phyloP scores from a whole-genome alignment of 305 asterid genomes.

The Euphrasia arctica region DNA sequence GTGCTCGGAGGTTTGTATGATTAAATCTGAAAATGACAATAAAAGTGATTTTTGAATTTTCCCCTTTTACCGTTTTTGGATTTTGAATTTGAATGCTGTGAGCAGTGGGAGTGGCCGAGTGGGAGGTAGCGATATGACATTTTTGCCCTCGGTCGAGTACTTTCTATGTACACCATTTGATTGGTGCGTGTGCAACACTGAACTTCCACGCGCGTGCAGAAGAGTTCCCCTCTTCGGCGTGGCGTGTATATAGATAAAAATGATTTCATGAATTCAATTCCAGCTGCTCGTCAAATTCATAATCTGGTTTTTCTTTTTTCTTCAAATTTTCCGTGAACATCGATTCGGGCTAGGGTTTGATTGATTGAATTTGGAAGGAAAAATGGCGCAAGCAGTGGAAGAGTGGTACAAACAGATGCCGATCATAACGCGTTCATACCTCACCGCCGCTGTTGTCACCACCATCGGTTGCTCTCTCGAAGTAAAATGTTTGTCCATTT shows the following conservation, averaged over 20 bases:
- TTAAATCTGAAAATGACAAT: not conserved
- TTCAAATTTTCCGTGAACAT: too few species aligned
- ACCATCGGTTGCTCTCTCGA: conserved; percentile 96
- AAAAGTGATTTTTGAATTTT: not conserved
- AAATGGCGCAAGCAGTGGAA: conserved; percentile 98
- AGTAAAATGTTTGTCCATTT: conserved; percentile 27
- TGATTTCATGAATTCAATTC: not conserved
- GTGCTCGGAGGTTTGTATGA: conserved; percentile 9
- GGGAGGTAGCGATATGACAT: conserved; percentile 19
- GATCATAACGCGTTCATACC: conserved; percentile 90
- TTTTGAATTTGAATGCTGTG: conserved; percentile 42
- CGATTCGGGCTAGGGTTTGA: conserved; percentile 25
- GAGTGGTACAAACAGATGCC: conserved; percentile 99
- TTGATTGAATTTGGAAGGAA: conserved; percentile 17
- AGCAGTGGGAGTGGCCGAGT: conserved; percentile 21
- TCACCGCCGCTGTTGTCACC: conserved; percentile 91
- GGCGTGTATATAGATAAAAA: not conserved
- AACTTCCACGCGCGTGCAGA: too few species aligned
- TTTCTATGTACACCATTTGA: too few species aligned
- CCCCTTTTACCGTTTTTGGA: conserved; percentile 31
- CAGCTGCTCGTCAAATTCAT: not conserved
- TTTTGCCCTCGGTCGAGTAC: conserved; percentile 8
- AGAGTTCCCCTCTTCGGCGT: too few species aligned
- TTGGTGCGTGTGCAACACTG: too few species aligned
- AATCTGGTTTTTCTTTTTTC: not conserved